phyloP scores from a whole-genome alignment of 306 rosid genomes.

The Lathyrus aphaca region DNA sequence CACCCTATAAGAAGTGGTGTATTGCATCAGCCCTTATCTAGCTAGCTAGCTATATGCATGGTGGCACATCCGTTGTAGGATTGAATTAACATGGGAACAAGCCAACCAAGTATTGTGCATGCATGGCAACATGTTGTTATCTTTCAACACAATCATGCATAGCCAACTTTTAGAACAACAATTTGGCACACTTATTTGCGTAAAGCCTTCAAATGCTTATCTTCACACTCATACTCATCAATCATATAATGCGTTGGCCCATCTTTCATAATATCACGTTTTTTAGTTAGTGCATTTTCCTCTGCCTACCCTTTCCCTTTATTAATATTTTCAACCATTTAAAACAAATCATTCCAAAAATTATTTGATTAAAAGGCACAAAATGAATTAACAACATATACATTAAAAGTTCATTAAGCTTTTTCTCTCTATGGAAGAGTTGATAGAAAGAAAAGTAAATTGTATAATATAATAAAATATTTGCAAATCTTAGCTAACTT shows the following conservation, averaged over 20 bases:
- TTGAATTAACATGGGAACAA: conserved; percentile 29
- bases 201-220: conserved; percentile 53
- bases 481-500: conserved; percentile 38
- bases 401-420: conserved; percentile 31
- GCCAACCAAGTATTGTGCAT: conserved; percentile 44
- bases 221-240: conserved; percentile 35
- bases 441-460: conserved; percentile 11
- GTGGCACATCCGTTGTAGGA: conserved; percentile 32
- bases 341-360: conserved; percentile 30
- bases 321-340: conserved; percentile 41
- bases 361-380: conserved; percentile 42
- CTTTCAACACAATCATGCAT: conserved; percentile 50
- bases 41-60: conserved; percentile 30
- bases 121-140: conserved; percentile 45
- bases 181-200: conserved; percentile 48
- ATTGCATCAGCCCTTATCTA: conserved; percentile 53
- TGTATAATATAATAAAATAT: not conserved
- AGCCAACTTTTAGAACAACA: conserved; percentile 37
- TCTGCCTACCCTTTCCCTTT: conserved; percentile 42
- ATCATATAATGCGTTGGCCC: conserved; percentile 43
- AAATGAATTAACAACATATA: conserved; percentile 42
- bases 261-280: conserved; percentile 41
- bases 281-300: conserved; percentile 46
- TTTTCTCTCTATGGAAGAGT: not conserved
- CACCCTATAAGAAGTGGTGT: conserved; percentile 41